phyloP scores from a whole-genome alignment of 805 yeast genomes.

The Naumovozyma castellii region DNA sequence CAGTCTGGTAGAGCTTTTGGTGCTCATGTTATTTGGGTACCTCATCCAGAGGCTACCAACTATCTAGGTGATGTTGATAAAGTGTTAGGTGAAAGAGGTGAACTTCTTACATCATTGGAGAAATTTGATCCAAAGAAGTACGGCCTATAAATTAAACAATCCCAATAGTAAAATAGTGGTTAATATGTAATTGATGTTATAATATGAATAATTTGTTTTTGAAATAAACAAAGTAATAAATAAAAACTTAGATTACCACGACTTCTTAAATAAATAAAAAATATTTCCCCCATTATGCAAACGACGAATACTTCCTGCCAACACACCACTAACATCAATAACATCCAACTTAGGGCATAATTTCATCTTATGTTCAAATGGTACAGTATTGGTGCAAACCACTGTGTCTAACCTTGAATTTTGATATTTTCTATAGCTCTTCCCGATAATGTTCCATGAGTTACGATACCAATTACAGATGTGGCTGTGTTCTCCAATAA shows the following conservation, averaged over 20 bases:
- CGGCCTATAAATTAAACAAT: conserved; percentile 33
- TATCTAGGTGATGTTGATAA: conserved; percentile 44
- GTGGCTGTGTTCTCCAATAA: conserved; percentile 58
- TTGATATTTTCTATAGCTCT: conserved; percentile 65
- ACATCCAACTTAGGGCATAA: conserved; percentile 48
- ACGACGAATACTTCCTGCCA: conserved; percentile 79
- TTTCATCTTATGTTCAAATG: conserved; percentile 54
- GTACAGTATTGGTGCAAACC: conserved; percentile 77
- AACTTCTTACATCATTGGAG: conserved; percentile 41
- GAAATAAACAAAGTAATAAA: not conserved
- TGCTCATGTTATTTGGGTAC: conserved; percentile 88
- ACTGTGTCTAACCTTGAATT: conserved; percentile 58
- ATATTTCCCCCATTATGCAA: conserved; percentile 85
- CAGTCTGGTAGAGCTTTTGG: conserved; percentile 75
- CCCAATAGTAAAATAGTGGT: no score
- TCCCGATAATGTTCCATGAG: conserved; percentile 73
- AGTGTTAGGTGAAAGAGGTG: conserved; percentile 49
- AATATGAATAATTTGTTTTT: no score
- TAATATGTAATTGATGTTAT: no score
- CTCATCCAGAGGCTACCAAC: conserved; percentile 63
- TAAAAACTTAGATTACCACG: not conserved
- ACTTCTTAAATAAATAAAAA: conserved; percentile 55
- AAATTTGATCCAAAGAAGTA: conserved; percentile 44
- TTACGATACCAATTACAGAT: conserved; percentile 70
- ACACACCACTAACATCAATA: conserved; percentile 61